Evolutionary conservation across 2,329 filamentous ascomycete species (phyloP), one percentile per base, ranked within the genome.

Genomic region (Graphium sp.): DNA sequence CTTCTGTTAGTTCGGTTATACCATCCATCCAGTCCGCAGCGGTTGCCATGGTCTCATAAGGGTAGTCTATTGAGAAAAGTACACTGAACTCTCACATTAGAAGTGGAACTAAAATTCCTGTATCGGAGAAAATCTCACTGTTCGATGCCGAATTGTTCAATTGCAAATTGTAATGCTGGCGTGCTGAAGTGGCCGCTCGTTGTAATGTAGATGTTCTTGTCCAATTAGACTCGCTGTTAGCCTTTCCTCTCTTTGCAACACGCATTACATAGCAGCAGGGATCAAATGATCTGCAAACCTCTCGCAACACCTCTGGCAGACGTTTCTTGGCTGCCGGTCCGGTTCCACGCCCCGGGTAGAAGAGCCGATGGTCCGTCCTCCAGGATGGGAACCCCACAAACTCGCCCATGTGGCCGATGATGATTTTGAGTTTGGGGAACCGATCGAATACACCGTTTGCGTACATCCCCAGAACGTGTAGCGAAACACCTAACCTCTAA

Each of bases 371-470:
- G n/a, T n/a, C n/a, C n/a, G n/a, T n/a, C n/a, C n/a, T n/a, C n/a
- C n/a, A n/a, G n/a, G n/a, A n/a, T n/a, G n/a, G n/a, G n/a, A n/a
- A n/a, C n/a, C n/a, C n/a, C n/a, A n/a, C 6, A 13, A 40, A 37
- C 41, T 56, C 53, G 13, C 52, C 52, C 42, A 55, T 46, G 35
- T 57, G 53, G 1, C 54, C 54, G 11, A 54, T 38, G 22, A 56
- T 39, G 22, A 56, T 40, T 36, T 55, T 53, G 17, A 56, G 38
- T 7, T 34, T 42, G 0, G 49, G 53, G 17, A 49, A 47, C 10
- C 41, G 39, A 31, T 53, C 46, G 30, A 57, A 52, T 4, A 49
- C 38, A 4, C 41, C 39, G n/a, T 38, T 30, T 19, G 46, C 51
- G 18, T 48, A 46, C 24, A 60, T 38, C 30, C 49, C 40, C 20